Conservation (phyloP, 2,329 filamentous ascomycete species). For the Stromatinia cepivora region DNA sequence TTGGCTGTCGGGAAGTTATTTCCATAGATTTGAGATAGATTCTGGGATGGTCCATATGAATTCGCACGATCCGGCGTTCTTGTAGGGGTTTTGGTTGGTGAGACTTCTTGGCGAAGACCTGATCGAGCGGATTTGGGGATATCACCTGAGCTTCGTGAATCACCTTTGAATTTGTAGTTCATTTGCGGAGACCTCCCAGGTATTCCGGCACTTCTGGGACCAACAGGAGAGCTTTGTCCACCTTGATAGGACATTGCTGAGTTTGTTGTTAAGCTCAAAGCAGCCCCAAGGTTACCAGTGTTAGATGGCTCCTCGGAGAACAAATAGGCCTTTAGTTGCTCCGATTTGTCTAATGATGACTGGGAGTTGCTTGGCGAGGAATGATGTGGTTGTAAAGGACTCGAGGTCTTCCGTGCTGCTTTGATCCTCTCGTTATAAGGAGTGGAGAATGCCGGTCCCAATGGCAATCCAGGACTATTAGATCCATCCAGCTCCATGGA, state of each 20-base stretch:
- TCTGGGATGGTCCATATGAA: slow-evolving; percentile 30
- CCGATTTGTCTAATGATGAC: slow-evolving; percentile 43
- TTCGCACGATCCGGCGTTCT: slow-evolving; percentile 33
- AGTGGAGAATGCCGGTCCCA: slow-evolving; percentile 68
- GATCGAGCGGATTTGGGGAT: slow-evolving; percentile 33
- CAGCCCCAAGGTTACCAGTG: slow-evolving; percentile 10
- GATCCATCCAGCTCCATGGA: slow-evolving; percentile 67
- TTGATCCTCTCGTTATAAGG: slow-evolving; percentile 63
- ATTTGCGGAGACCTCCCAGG: slow-evolving; percentile 27
- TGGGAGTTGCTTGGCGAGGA: slow-evolving; percentile 20
- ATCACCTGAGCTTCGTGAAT: slow-evolving; percentile 24
- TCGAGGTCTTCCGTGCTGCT: slow-evolving; percentile 47
- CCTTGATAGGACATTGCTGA: slow-evolving; percentile 23
- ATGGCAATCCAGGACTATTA: slow-evolving; percentile 50
- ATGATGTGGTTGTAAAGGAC: slow-evolving; percentile 22
- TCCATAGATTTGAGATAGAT: slow-evolving; percentile 31
- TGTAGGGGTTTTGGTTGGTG: slow-evolving; percentile 37
- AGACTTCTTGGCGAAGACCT: slow-evolving; percentile 41
- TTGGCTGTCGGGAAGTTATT: slow-evolving; percentile 27
- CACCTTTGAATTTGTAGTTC: slow-evolving; percentile 26
- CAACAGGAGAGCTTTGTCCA: slow-evolving; percentile 23
- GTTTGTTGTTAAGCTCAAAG: slow-evolving; percentile 22
- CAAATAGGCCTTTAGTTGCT: slow-evolving; percentile 58
- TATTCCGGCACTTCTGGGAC: slow-evolving; percentile 24
- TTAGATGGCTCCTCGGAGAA: slow-evolving; percentile 42